Conservation (phyloP, 1,139 yeast genomes). For the Geotrichum restrictum region DNA sequence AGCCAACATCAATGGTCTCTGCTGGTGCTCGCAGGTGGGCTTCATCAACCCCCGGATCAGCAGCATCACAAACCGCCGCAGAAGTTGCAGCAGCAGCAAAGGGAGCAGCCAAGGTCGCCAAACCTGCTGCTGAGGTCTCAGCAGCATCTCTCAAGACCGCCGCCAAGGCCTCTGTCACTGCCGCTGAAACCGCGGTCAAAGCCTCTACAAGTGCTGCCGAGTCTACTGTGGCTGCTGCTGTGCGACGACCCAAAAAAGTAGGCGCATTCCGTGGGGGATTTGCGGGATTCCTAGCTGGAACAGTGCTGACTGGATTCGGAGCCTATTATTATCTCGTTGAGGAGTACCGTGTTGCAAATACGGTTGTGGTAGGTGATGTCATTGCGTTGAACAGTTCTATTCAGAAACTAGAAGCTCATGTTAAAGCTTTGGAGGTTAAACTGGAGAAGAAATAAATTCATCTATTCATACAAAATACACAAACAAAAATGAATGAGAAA, state of each 20-base stretch:
- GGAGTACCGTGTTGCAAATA: conserved; percentile 69
- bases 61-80: too few species aligned
- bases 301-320: conserved; percentile 66
- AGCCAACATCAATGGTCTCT: background rate
- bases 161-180: background rate
- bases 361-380: conserved; percentile 71
- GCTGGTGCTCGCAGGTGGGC: background rate
- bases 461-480: background rate
- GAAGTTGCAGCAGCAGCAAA: background rate
- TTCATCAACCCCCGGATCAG: background rate
- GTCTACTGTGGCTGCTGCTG: conserved; percentile 8
- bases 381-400: conserved; percentile 66
- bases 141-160: background rate
- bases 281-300: conserved; percentile 74
- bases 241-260: conserved; percentile 28
- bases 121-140: background rate
- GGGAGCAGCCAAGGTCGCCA: background rate
- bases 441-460: conserved; percentile 18
- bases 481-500: background rate
- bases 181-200: background rate
- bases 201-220: background rate
- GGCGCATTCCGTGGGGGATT: conserved; percentile 41
- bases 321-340: conserved; percentile 76
- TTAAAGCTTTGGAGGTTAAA: conserved; percentile 35
- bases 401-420: conserved; percentile 55